Conservation (phyloP, 352 stramenopile species). For the Elongisporangium anandrum region DNA sequence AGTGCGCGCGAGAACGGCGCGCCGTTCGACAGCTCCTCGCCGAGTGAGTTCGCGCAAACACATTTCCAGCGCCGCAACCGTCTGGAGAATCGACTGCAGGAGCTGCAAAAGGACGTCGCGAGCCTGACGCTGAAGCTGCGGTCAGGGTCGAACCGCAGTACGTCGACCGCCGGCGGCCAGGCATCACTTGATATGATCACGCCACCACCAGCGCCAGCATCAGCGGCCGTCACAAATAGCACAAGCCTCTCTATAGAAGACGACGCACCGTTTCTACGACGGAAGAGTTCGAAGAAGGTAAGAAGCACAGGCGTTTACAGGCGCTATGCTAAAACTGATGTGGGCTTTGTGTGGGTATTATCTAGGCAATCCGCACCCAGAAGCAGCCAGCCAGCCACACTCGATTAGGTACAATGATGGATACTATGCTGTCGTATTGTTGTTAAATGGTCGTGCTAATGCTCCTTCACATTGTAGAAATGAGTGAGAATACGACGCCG, state of each 20-base stretch:
- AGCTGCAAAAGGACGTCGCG: slow-evolving; percentile 72
- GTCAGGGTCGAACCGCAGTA: slow-evolving; percentile 23
- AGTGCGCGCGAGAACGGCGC: not conserved
- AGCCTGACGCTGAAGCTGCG: slow-evolving; percentile 71
- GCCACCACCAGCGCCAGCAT: not conserved
- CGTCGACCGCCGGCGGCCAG: slow-evolving; percentile 6
- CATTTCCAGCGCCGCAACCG: slow-evolving; percentile 51
- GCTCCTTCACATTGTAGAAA: slow-evolving; percentile 1
- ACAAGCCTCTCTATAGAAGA: not conserved
- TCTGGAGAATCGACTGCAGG: slow-evolving; percentile 58
- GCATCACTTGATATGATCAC: not conserved
- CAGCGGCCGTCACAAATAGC: not conserved
- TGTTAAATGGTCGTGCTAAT: not conserved
- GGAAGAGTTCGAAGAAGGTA: not conserved
- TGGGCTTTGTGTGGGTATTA: not conserved
- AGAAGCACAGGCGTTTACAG: too few relatives aligned
- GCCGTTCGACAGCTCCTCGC: slow-evolving; percentile 4
- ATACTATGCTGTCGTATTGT: not conserved
- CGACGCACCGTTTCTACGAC: not conserved
- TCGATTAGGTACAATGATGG: not conserved
- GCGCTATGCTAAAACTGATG: too few relatives aligned
- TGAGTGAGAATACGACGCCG: slow-evolving; percentile 18
- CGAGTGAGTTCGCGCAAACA: slow-evolving; percentile 23
- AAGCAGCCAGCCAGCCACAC: not conserved
- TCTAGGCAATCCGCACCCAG: not conserved